These are phyloP conservation scores for Pythium brachiatum DNA, from an alignment of 352 stramenopile species.

Conservation along the genomic window DNA sequence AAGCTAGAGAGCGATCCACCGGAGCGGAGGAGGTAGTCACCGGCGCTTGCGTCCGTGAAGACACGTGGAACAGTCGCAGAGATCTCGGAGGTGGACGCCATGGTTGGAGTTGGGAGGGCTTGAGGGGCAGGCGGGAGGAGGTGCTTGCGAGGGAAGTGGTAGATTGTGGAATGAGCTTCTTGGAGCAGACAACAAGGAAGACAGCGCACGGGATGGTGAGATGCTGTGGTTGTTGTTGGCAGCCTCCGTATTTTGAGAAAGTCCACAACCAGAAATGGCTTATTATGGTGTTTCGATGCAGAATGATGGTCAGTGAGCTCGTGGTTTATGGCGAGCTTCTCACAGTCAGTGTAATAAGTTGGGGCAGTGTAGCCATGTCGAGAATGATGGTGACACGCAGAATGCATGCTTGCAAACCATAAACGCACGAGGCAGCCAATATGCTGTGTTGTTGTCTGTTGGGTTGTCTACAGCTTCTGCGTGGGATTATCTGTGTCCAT, in stretches of 20 bases:
- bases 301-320: not conserved
- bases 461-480: no score
- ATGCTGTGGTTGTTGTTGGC: no score
- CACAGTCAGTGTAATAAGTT: not conserved
- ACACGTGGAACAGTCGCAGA: not conserved
- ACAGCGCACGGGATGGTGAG: not conserved
- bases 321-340: not conserved
- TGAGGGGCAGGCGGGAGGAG: not conserved
- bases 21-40: not conserved
- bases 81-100: not conserved
- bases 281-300: not conserved
- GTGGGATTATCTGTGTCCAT: no score
- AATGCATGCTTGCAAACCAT: not conserved
- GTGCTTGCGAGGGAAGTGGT: not conserved
- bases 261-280: no score
- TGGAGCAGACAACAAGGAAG: not conserved
- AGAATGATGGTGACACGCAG: not conserved
- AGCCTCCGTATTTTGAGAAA: no score
- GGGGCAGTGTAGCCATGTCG: not conserved
- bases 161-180: not conserved
- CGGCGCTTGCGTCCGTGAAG: not conserved
- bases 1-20: not conserved
- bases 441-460: no score
- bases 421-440: not conserved
- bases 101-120: not conserved